These are phyloP conservation scores for Diaporthe sp. DNA, from an alignment of 2,329 filamentous ascomycete genomes.

Conservation along the genomic window DNA sequence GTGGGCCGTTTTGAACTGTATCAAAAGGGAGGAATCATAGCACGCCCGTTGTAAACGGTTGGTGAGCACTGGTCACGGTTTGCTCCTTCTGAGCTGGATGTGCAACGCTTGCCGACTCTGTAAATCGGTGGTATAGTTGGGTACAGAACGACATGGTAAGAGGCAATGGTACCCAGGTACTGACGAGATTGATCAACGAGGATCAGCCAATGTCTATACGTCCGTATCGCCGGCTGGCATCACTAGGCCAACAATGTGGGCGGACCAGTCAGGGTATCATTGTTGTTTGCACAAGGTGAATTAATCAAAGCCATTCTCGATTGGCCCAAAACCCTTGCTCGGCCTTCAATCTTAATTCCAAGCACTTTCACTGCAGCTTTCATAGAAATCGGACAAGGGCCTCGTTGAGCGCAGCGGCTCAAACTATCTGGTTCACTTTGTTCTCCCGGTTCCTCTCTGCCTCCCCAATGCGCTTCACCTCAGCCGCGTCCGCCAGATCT, in stretches of 20 bases:
- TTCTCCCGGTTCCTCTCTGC: slow-evolving; percentile 28
- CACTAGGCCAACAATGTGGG: background rate
- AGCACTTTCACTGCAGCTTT: too few relatives aligned
- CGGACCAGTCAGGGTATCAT: background rate
- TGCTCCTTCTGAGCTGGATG: background rate
- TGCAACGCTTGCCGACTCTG: background rate
- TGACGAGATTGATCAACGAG: background rate
- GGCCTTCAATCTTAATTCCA: background rate
- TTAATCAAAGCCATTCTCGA: background rate
- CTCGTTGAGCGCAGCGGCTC: background rate
- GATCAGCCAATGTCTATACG: background rate
- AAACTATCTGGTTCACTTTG: background rate
- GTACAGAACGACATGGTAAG: background rate
- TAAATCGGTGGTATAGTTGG: background rate
- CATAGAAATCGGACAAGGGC: background rate
- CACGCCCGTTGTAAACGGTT: background rate
- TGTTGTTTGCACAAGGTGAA: background rate
- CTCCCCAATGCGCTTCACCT: slow-evolving; percentile 36
- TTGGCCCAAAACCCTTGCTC: background rate
- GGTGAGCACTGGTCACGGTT: background rate
- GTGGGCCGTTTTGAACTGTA: too few relatives aligned
- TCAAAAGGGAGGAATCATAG: too few relatives aligned
- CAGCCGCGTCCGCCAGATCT: slow-evolving; percentile 38
- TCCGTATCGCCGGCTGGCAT: background rate
- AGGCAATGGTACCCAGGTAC: background rate